Base-by-base conservation (phyloP, 2,329 filamentous ascomycete species). In the Metarhizium guizhouense region DNA sequence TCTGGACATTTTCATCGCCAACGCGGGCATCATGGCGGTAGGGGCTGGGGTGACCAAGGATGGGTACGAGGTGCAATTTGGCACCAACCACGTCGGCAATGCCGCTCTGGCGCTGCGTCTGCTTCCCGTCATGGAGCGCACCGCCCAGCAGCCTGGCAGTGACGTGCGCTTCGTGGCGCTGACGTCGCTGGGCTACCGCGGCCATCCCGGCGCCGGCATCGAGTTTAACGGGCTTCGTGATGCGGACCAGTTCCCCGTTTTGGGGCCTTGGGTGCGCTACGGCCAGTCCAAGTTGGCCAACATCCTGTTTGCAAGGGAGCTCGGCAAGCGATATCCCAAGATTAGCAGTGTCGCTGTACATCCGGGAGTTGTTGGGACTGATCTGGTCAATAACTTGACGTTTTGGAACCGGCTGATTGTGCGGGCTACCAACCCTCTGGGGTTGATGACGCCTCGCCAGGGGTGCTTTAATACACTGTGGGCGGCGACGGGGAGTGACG, bases 281-380 rank as follows among this genome's bases (percentile, higher is more conserved):
- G 74, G 70, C 8, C 73, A 75, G n/a, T 76, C 73, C 57, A 81
- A 80, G 61, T 70, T 76, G 0, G 77, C 76, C 2, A 78, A 76
- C 53, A 71, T 79, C 32, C 63, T 78, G 5, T 74, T 75, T 50
- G 74, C 75, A 3, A 62, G 69, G 0, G 74, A 78, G 58, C 59
- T 80, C 4, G 74, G 74, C 3, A 69, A 72, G 6, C 71, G 73
- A 1, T 69, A 74, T 54, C 74, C 74, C 0, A 60, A 69, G 18
- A 67, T 78, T 2, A 70, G 68, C 25, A 70, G 72, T 25, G 69
- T 80, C 10, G 71, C 74, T 0, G 61, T 82, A 1, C 79, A 82
- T 54, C 79, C 79, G 0, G 79, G 79, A 2, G 63, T 72, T 6
- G 65, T 71, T 2, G 55, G 59, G 14, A 72, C 70, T 2, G 59